A percentile compares a stretch with the other conserved stretches of the same genome.
Evolutionary conservation across 2,329 filamentous ascomycete genomes (phyloP).

Genomic region (Calonectria pseudoturangicola): DNA sequence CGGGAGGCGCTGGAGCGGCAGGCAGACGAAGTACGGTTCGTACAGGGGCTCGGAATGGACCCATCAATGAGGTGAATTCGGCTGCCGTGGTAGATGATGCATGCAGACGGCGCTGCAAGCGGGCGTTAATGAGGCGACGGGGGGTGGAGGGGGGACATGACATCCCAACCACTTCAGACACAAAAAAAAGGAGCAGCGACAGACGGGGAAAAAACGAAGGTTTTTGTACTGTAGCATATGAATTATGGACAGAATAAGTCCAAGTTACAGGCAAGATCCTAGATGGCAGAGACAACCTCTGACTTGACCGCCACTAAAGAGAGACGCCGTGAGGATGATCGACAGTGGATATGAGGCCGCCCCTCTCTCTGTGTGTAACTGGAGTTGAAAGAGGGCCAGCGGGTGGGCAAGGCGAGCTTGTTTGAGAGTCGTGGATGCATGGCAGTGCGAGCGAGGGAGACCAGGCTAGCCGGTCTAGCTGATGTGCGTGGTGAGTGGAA

Average conservation of each 20-base stretch:
- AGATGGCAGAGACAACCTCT: constrained; percentile 31
- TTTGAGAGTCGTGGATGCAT: constrained; percentile 28
- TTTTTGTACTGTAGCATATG: constrained; percentile 19
- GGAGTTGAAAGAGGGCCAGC: constrained; percentile 9
- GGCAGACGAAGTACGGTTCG: constrained; percentile 85
- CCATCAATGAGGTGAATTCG: constrained; percentile 25
- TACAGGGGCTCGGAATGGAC: constrained; percentile 75
- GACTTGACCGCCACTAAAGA: constrained; percentile 23
- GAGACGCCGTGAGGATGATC: constrained; percentile 40
- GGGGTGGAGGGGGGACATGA: not conserved
- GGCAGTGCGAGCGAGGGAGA: constrained; percentile 18
- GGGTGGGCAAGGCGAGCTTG: constrained; percentile 31
- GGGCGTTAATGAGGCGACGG: constrained; percentile 26
- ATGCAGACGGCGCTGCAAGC: constrained; percentile 34
- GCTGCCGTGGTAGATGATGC: constrained; percentile 14
- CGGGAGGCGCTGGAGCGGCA: constrained; percentile 83
- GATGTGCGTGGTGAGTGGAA: constrained; percentile 27
- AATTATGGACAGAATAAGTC: constrained; percentile 18
- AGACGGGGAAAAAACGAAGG: constrained; percentile 14
- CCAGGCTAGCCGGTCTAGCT: constrained; percentile 17
- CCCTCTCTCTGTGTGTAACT: constrained; percentile 11
- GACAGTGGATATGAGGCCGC: constrained; percentile 44
- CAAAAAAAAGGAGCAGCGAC: constrained; percentile 11
- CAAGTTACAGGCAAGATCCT: constrained; percentile 34
- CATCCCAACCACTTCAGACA: constrained; percentile 13